phyloP scores from a whole-genome alignment of 1,139 yeast species.

The Spathaspora jeffriesii region DNA sequence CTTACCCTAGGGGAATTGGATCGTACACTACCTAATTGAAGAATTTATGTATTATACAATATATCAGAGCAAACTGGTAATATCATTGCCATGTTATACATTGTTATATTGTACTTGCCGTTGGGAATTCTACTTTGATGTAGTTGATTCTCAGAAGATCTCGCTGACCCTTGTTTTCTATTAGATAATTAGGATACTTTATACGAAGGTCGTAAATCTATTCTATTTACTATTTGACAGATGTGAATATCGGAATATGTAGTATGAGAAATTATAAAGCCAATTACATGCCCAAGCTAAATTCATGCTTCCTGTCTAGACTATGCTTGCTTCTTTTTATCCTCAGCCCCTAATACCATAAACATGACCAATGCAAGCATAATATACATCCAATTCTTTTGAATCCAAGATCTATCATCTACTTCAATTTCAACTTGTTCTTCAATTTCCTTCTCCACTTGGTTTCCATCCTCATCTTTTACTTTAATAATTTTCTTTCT shows the following conservation, averaged over 20 bases:
- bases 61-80: too few species aligned
- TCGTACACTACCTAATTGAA: neutral
- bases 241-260: too few species aligned
- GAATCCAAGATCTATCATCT: constrained; percentile 48
- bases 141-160: too few species aligned
- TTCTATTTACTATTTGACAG: too few species aligned
- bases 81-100: neutral
- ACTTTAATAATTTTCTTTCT: constrained; percentile 12
- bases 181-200: too few species aligned
- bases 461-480: constrained; percentile 26
- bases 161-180: too few species aligned
- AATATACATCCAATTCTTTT: constrained; percentile 55
- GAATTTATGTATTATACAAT: too few species aligned
- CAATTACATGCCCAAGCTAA: neutral
- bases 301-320: neutral
- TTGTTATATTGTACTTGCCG: neutral
- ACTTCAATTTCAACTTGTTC: constrained; percentile 26
- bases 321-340: constrained; percentile 7
- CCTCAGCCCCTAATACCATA: constrained; percentile 27
- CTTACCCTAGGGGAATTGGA: too few species aligned
- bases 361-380: constrained; percentile 43
- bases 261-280: too few species aligned
- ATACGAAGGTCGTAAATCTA: too few species aligned
- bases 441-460: constrained; percentile 24
- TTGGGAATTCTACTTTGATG: too few species aligned